Evolutionary conservation across 2,329 filamentous ascomycete species (phyloP).

Genomic region (Elsinoe arachidis): DNA sequence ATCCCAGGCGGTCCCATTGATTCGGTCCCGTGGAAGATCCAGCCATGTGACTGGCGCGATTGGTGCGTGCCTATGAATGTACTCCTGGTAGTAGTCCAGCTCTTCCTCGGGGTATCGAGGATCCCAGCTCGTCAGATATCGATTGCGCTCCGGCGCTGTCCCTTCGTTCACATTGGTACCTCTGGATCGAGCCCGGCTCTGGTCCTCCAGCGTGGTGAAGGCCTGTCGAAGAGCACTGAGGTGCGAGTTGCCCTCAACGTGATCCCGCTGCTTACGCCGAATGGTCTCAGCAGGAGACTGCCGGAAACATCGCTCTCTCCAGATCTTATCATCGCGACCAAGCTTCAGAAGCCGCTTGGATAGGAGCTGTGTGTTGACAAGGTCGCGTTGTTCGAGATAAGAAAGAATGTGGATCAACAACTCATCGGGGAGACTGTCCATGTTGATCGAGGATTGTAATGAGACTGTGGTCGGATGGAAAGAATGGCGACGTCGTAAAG

Average conservation of each 20-base stretch:
- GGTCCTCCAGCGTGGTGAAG: slow-evolving; percentile 26
- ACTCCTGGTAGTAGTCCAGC: slow-evolving; percentile 81
- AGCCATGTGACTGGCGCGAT: slow-evolving; percentile 66
- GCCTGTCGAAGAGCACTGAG: slow-evolving; percentile 36
- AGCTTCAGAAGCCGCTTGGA: slow-evolving; percentile 58
- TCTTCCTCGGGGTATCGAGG: slow-evolving; percentile 63
- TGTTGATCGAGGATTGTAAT: not conserved
- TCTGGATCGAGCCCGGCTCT: slow-evolving; percentile 15
- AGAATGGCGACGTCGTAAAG: not conserved
- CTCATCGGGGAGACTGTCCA: slow-evolving; percentile 31
- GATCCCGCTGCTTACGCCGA: slow-evolving; percentile 44
- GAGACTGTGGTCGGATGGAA: not conserved
- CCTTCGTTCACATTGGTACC: not conserved
- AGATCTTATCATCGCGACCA: slow-evolving; percentile 65
- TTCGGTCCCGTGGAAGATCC: slow-evolving; percentile 46
- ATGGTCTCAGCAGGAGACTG: slow-evolving; percentile 57
- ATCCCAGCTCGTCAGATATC: slow-evolving; percentile 68
- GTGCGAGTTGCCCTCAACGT: slow-evolving; percentile 33
- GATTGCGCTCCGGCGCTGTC: not conserved
- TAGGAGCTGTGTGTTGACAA: slow-evolving; percentile 60
- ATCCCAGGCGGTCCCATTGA: slow-evolving; percentile 34
- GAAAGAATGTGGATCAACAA: slow-evolving; percentile 36
- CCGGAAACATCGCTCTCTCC: slow-evolving; percentile 67
- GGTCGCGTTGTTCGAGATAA: slow-evolving; percentile 53
- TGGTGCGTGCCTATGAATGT: slow-evolving; percentile 69